A percentile compares a stretch with the other conserved stretches of the same genome.
Evolutionary conservation across 768 basidiomycete genomes (phyloP).

Genomic region (Mycena indigotica): DNA sequence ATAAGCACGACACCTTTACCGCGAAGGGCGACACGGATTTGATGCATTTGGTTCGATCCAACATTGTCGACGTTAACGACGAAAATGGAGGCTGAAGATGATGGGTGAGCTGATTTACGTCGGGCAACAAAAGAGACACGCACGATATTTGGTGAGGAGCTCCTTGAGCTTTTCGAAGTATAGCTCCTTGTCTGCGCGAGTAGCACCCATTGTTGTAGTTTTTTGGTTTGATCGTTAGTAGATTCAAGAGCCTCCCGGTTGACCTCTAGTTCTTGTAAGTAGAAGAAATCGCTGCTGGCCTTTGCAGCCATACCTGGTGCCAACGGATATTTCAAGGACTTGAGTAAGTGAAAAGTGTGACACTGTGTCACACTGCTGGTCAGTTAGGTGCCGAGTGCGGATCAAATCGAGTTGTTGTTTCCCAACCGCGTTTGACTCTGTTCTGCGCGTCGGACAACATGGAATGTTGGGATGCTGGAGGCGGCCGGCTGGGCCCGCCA

Average conservation of each 20-base stretch:
- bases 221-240: slow-evolving; percentile 25
- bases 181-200: slow-evolving; percentile 83
- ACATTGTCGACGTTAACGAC: slow-evolving; percentile 99
- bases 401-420: background rate
- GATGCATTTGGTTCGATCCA: slow-evolving; percentile 99
- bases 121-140: slow-evolving; percentile 35
- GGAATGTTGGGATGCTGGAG: slow-evolving; percentile 79
- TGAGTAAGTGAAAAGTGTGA: slow-evolving; percentile 35
- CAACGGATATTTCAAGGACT: slow-evolving; percentile 96
- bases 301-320: slow-evolving; percentile 80
- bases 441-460: slow-evolving; percentile 43
- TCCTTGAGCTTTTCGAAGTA: slow-evolving; percentile 96
- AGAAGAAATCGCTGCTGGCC: no score
- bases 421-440: background rate
- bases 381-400: background rate
- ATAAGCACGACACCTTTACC: slow-evolving; percentile 96
- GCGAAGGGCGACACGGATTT: slow-evolving; percentile 93
- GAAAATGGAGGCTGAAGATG: slow-evolving; percentile 87
- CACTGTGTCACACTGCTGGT: slow-evolving; percentile 17
- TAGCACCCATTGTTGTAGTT: slow-evolving; percentile 77
- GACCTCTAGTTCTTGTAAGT: slow-evolving; percentile 62
- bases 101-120: slow-evolving; percentile 7
- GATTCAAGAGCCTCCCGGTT: slow-evolving; percentile 84
- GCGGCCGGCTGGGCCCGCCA: slow-evolving; percentile 24
- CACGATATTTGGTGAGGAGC: slow-evolving; percentile 87